phyloP scores from a whole-genome alignment of 139 green algal genomes.

The Tetraselmis chui region DNA sequence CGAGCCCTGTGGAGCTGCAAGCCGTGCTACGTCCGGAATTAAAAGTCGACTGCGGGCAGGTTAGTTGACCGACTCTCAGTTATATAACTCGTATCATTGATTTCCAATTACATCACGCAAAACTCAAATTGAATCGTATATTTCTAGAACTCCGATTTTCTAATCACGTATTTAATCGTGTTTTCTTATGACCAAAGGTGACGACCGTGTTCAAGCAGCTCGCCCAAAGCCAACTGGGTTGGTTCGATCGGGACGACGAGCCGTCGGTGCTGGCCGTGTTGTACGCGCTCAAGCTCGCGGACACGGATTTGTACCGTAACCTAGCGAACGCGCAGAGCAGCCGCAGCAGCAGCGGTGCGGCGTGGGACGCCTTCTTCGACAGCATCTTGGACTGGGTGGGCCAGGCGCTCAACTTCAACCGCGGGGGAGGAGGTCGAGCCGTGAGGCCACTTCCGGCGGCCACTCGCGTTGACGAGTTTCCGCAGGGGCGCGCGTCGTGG shows the following conservation, averaged over 20 bases:
- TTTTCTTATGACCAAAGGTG: too few species aligned
- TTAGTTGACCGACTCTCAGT: too few species aligned
- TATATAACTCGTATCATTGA: too few species aligned
- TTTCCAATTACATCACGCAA: too few species aligned
- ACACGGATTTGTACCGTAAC: neutral
- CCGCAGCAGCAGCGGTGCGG: neutral
- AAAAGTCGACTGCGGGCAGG: too few species aligned
- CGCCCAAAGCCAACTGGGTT: neutral
- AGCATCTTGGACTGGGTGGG: neutral
- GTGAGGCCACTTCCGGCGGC: too few species aligned
- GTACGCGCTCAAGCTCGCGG: neutral
- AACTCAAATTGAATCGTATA: too few species aligned
- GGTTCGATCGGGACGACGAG: neutral
- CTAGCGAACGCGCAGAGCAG: neutral
- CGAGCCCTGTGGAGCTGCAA: neutral
- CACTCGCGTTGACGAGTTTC: neutral
- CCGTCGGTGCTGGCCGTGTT: neutral
- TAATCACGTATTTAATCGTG: too few species aligned
- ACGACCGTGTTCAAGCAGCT: neutral
- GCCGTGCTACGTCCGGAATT: too few species aligned
- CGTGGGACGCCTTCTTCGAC: neutral
- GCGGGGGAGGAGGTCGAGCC: too few species aligned
- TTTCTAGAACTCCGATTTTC: too few species aligned
- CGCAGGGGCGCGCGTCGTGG: neutral
- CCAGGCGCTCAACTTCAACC: neutral